These are phyloP conservation scores for Umbelopsis isabellina DNA, from an alignment of 192 early-diverging fungal genomes.

Conservation along the genomic window DNA sequence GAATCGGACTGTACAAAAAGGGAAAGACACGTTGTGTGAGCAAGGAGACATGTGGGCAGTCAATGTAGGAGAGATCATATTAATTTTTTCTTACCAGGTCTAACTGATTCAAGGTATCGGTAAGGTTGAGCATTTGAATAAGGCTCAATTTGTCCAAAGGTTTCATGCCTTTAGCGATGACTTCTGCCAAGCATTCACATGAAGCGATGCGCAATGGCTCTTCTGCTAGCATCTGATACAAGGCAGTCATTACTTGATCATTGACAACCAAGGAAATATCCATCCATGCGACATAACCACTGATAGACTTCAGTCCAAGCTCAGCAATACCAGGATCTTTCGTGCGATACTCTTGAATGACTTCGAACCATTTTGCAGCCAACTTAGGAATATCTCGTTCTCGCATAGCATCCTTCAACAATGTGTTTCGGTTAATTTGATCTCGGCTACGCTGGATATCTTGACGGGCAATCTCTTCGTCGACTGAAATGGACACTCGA, in stretches of 20 bases:
- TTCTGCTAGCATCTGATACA: conserved; percentile 74
- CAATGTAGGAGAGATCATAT: not conserved
- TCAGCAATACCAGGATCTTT: conserved; percentile 66
- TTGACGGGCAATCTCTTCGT: conserved; percentile 86
- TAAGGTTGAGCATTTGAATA: conserved; percentile 73
- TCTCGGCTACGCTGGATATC: conserved; percentile 67
- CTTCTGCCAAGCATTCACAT: conserved; percentile 81
- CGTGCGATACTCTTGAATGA: conserved; percentile 65
- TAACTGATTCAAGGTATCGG: conserved; percentile 47
- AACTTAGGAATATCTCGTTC: conserved; percentile 74
- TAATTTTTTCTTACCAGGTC: conserved; percentile 46
- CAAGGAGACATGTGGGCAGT: not conserved
- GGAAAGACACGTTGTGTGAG: conserved; percentile 3
- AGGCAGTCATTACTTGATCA: conserved; percentile 71
- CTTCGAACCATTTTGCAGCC: conserved; percentile 73
- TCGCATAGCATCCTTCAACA: conserved; percentile 92
- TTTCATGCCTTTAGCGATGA: conserved; percentile 92
- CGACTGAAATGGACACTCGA: conserved; percentile 75
- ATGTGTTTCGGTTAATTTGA: conserved; percentile 72
- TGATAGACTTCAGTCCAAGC: conserved; percentile 72
- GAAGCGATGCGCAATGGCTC: conserved; percentile 70
- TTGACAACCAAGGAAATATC: conserved; percentile 91
- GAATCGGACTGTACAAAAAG: conserved; percentile 43
- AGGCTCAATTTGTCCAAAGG: conserved; percentile 87
- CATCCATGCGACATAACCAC: conserved; percentile 94